Evolutionary conservation across 129 eudicot species (phyloP).

Genomic region (Daucus carota): DH1_v3.0 NC_030383.2:57115001-57115500

Average conservation of each 20-base stretch:
- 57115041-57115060: background rate
- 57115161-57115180: background rate
- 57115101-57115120: background rate
- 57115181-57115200: background rate
- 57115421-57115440: background rate
- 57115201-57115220: background rate
- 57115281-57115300: slow-evolving; percentile 54
- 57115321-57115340: slow-evolving; percentile 55
- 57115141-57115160: background rate
- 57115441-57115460: background rate
- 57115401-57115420: background rate
- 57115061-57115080: background rate
- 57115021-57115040: background rate
- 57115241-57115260: background rate
- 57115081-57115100: background rate
- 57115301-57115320: slow-evolving; percentile 49
- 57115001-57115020: background rate
- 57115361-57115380: background rate
- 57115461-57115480: background rate
- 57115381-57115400: background rate
- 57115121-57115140: background rate
- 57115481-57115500: background rate
- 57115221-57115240: background rate
- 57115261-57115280: slow-evolving; percentile 5
- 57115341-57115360: slow-evolving; percentile 22